These are phyloP conservation scores for Halophytophthora polymorphica DNA, from an alignment of 352 stramenopile genomes.

Conservation along the genomic window DNA sequence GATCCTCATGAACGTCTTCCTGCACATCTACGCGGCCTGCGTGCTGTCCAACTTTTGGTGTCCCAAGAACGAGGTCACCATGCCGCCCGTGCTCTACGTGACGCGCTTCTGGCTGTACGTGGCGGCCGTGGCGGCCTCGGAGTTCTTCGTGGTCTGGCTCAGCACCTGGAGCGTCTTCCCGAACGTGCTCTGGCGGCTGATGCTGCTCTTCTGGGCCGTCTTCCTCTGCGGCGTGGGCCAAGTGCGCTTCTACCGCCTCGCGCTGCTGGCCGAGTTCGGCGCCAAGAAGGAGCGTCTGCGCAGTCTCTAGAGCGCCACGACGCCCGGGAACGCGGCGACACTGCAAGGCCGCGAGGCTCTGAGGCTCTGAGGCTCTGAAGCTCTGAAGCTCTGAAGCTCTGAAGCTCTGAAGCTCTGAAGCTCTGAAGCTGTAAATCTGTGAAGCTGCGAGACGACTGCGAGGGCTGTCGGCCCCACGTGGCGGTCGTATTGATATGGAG, in stretches of 20 bases:
- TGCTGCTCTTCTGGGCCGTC: slow-evolving; percentile 52
- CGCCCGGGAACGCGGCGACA: background rate
- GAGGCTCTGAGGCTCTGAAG: too few species aligned
- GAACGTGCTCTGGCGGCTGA: slow-evolving; percentile 73
- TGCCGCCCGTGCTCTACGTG: slow-evolving; percentile 73
- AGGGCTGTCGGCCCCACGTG: too few species aligned
- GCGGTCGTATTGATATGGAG: background rate
- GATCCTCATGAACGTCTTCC: slow-evolving; percentile 77
- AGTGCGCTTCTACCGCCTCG: slow-evolving; percentile 65
- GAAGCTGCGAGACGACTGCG: too few species aligned
- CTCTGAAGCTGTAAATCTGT: too few species aligned
- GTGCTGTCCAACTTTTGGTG: slow-evolving; percentile 83
- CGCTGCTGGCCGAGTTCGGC: slow-evolving; percentile 65
- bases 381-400: too few species aligned
- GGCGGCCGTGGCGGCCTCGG: slow-evolving; percentile 31
- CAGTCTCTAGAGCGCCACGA: slow-evolving; percentile 42
- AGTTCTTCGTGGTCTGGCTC: slow-evolving; percentile 75
- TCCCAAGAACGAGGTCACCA: slow-evolving; percentile 40
- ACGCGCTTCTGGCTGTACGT: slow-evolving; percentile 72
- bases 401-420: too few species aligned
- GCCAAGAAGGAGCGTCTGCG: slow-evolving; percentile 79
- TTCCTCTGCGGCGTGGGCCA: slow-evolving; percentile 61
- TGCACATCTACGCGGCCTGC: slow-evolving; percentile 73
- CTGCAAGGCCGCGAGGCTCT: too few species aligned
- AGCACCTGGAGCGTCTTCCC: slow-evolving; percentile 78